phyloP scores from a whole-genome alignment of 345 rosid genomes.

The Gossypium raimondii region DNA sequence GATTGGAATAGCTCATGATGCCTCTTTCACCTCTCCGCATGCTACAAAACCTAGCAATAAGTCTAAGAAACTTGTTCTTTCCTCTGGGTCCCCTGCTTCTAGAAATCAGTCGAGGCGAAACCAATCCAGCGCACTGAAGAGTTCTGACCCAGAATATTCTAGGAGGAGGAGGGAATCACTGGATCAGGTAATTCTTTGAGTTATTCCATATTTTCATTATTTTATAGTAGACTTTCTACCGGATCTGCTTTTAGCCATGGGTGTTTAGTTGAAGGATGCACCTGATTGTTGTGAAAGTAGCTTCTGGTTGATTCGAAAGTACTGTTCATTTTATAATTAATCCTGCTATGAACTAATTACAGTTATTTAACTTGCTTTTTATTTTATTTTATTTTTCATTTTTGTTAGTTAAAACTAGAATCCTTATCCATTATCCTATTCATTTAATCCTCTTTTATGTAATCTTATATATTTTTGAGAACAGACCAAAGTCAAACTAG shows the following conservation, averaged over 20 bases:
- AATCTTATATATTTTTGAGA: background rate
- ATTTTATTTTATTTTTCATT: background rate
- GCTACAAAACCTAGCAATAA: slow-evolving; percentile 35
- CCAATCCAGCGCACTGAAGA: slow-evolving; percentile 54
- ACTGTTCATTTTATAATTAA: background rate
- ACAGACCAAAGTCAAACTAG: background rate
- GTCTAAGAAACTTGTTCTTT: slow-evolving; percentile 41
- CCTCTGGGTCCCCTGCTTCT: slow-evolving; percentile 52
- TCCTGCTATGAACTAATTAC: background rate
- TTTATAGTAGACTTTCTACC: background rate
- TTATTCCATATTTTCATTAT: background rate
- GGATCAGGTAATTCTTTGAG: slow-evolving; percentile 50
- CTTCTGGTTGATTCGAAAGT: background rate
- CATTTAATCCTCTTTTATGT: background rate
- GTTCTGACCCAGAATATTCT: slow-evolving; percentile 66
- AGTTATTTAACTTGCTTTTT: background rate
- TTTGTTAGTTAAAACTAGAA: background rate
- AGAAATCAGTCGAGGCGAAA: slow-evolving; percentile 52
- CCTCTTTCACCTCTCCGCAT: slow-evolving; percentile 74
- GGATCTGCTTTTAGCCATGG: slow-evolving; percentile 6
- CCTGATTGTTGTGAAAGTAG: background rate
- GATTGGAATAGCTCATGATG: slow-evolving; percentile 78
- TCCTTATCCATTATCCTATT: background rate
- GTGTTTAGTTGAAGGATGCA: background rate
- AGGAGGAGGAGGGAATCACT: slow-evolving; percentile 91